phyloP scores from a whole-genome alignment of 2,329 filamentous ascomycete species.

The Delphinella strobiligena region DNA sequence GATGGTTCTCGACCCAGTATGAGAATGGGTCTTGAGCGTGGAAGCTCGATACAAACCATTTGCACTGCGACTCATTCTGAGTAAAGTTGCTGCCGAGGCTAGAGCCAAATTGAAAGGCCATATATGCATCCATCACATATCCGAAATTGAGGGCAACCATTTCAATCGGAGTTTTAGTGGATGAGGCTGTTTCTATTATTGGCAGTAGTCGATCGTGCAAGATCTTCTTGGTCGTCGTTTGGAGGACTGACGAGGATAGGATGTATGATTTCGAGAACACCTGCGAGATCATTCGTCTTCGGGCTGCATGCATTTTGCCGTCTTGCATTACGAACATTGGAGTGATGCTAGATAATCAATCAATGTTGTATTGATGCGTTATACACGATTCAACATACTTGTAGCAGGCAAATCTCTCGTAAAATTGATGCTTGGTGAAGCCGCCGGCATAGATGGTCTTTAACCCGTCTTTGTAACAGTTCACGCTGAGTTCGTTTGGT shows the following conservation, averaged over 20 bases:
- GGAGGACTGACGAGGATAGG: conserved; percentile 45
- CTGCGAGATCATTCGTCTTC: conserved; percentile 64
- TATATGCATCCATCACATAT: conserved; percentile 55
- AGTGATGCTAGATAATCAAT: conserved; percentile 14
- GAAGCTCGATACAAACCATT: too few relatives aligned
- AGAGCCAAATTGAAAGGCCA: conserved; percentile 16
- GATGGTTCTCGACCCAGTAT: conserved; percentile 61
- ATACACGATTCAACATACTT: conserved; percentile 34
- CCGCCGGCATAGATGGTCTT: conserved; percentile 54
- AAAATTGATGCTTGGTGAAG: conserved; percentile 61
- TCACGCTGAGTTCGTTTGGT: conserved; percentile 54
- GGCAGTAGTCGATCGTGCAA: neutral
- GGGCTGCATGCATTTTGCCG: conserved; percentile 49
- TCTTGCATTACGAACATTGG: conserved; percentile 58
- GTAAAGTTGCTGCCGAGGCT: conserved; percentile 20
- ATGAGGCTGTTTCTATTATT: neutral
- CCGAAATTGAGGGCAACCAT: neutral
- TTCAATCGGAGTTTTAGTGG: neutral
- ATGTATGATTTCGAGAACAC: conserved; percentile 68
- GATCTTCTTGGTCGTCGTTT: conserved; percentile 23
- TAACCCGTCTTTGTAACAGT: conserved; percentile 49
- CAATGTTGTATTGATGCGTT: neutral
- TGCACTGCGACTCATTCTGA: conserved; percentile 39
- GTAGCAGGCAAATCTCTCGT: conserved; percentile 57
- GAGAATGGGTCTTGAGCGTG: too few relatives aligned